A percentile compares a stretch with the other conserved stretches of the same genome.
Evolutionary conservation across 2,329 filamentous ascomycete species (phyloP).

Genomic region (Epicoccum sorghinum): DNA sequence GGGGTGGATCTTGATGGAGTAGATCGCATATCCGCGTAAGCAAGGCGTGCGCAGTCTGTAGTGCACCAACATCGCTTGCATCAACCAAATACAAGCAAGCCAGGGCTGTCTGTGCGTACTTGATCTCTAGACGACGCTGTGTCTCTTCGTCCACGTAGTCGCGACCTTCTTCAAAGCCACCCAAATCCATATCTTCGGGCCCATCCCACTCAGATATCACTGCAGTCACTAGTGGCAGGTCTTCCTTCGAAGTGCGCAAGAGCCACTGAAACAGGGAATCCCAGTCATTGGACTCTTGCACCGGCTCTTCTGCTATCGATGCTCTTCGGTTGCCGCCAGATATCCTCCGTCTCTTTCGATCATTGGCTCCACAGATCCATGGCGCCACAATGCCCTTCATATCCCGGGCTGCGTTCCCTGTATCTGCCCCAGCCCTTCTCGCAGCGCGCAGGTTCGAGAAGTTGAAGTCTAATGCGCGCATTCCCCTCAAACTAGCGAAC

Average conservation of each 20-base stretch:
- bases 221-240: slow-evolving; percentile 67
- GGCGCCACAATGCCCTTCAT: slow-evolving; percentile 72
- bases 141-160: slow-evolving; percentile 66
- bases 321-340: slow-evolving; percentile 36
- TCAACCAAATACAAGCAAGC: slow-evolving; percentile 72
- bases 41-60: slow-evolving; percentile 67
- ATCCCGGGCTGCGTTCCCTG: slow-evolving; percentile 63
- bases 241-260: slow-evolving; percentile 61
- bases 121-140: slow-evolving; percentile 64
- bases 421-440: slow-evolving; percentile 14
- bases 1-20: slow-evolving; percentile 64
- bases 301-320: slow-evolving; percentile 45
- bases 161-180: slow-evolving; percentile 59
- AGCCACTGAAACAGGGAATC: slow-evolving; percentile 74
- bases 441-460: slow-evolving; percentile 49
- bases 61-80: slow-evolving; percentile 62
- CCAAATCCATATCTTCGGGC: slow-evolving; percentile 71
- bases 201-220: slow-evolving; percentile 76
- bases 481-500: slow-evolving; percentile 68
- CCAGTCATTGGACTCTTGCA: slow-evolving; percentile 61
- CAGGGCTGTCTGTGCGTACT: slow-evolving; percentile 71
- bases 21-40: slow-evolving; percentile 65
- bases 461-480: slow-evolving; percentile 65
- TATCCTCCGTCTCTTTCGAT: slow-evolving; percentile 61
- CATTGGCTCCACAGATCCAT: slow-evolving; percentile 71